Percentiles rank a stretch among this genome's conserved stretches.
Conservation (phyloP, 164 flowering plant genomes). For the Berberis thunbergii region DNA sequence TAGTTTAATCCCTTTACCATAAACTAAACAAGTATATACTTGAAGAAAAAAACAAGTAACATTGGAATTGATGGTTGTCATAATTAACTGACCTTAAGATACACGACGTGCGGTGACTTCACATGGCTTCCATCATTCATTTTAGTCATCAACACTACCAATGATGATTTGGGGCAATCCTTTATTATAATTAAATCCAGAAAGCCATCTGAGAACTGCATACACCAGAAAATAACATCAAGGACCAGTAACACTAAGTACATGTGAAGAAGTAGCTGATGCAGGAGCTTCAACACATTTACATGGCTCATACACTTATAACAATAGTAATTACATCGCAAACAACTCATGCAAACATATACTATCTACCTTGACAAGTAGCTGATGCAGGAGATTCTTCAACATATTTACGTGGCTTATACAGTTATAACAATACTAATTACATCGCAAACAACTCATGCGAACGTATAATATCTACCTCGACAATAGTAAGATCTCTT, state of each 20-base stretch:
- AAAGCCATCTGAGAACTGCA: conserved; percentile 93
- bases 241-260: background rate
- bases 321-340: background rate
- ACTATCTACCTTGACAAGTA: too few species aligned
- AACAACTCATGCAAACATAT: too few species aligned
- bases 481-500: too few species aligned
- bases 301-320: too few species aligned
- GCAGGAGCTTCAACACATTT: too few species aligned
- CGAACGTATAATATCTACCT: too few species aligned
- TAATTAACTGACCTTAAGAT: conserved; percentile 57
- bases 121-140: conserved; percentile 66
- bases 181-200: conserved; percentile 64
- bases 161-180: conserved; percentile 51
- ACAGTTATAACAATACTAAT: too few species aligned
- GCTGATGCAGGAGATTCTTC: too few species aligned
- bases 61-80: background rate
- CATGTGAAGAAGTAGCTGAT: background rate
- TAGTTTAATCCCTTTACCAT: background rate
- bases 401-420: too few species aligned
- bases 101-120: conserved; percentile 59
- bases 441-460: too few species aligned
- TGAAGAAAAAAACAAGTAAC: background rate
- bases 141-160: conserved; percentile 46
- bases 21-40: background rate
- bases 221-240: conserved; percentile 4